These are phyloP conservation scores for Trypanosoma theileri DNA, from an alignment of 208 protist genomes.

Conservation along the genomic window DNA sequence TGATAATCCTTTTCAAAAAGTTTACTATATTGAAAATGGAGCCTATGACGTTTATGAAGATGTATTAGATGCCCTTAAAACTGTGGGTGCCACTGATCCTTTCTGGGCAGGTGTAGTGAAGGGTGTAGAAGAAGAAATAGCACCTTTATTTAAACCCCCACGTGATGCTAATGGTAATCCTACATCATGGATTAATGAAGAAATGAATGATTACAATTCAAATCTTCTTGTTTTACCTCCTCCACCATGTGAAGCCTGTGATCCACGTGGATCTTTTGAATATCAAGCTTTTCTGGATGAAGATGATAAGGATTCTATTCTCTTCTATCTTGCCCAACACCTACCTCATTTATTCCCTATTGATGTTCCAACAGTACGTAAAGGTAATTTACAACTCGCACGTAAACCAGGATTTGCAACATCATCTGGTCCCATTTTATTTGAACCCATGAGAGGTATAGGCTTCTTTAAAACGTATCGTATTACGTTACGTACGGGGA, in stretches of 20 bases:
- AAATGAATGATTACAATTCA: conserved; percentile 70
- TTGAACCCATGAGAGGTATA: conserved; percentile 62
- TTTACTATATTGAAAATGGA: conserved; percentile 66
- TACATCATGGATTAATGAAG: conserved; percentile 68
- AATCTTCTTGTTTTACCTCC: conserved; percentile 72
- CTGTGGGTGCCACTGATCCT: conserved; percentile 57
- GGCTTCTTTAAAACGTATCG: conserved; percentile 70
- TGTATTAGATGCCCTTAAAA: conserved; percentile 51
- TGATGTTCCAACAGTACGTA: conserved; percentile 31
- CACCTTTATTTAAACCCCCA: conserved; percentile 54
- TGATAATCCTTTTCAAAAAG: conserved; percentile 63
- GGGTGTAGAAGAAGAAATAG: conserved; percentile 62
- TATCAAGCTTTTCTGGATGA: conserved; percentile 55
- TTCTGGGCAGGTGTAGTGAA: conserved; percentile 65
- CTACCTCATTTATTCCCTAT: conserved; percentile 73
- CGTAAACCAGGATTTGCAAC: conserved; percentile 61
- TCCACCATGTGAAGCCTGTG: conserved; percentile 47
- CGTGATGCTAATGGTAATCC: conserved; percentile 35
- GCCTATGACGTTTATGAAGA: conserved; percentile 69
- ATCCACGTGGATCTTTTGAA: conserved; percentile 32
- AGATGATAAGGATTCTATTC: conserved; percentile 70
- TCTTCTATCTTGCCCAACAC: conserved; percentile 73
- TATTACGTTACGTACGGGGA: conserved; percentile 73
- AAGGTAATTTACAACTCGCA: conserved; percentile 38
- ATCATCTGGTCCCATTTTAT: conserved; percentile 56